Evolutionary conservation across 768 basidiomycete species (phyloP).

Genomic region (Leccinum incarnatum): DNA sequence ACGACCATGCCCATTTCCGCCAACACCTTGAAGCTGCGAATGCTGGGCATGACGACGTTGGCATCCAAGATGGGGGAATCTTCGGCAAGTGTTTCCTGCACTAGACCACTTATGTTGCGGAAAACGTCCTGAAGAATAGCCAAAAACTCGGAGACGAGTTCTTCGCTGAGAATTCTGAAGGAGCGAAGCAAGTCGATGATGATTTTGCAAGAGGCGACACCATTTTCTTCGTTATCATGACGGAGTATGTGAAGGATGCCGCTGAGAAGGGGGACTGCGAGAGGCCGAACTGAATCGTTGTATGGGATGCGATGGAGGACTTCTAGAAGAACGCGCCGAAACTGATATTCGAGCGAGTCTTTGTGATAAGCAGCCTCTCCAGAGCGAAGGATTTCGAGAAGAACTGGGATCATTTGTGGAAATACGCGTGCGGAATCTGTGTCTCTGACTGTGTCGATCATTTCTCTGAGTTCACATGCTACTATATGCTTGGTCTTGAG

Average conservation of each 20-base stretch:
- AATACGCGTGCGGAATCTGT: conserved; percentile 68
- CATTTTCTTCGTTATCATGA: conserved; percentile 95
- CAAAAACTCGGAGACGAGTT: conserved; percentile 75
- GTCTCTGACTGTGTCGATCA: conserved; percentile 77
- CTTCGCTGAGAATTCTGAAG: conserved; percentile 69
- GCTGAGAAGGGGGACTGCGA: conserved; percentile 63
- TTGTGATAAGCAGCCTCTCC: conserved; percentile 66
- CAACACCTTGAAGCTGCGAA: conserved; percentile 89
- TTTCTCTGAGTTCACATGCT: conserved; percentile 78
- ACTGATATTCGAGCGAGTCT: conserved; percentile 70
- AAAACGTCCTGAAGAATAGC: conserved; percentile 77
- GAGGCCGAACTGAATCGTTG: conserved; percentile 71
- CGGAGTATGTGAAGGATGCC: conserved; percentile 84
- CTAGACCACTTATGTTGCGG: conserved; percentile 66
- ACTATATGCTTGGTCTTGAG: conserved; percentile 65
- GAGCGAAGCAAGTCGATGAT: conserved; percentile 85
- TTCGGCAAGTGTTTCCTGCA: conserved; percentile 72
- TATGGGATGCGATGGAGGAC: conserved; percentile 86
- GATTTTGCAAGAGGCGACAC: conserved; percentile 84
- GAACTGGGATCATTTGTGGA: conserved; percentile 68
- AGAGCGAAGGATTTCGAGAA: conserved; percentile 69
- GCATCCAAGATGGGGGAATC: conserved; percentile 54
- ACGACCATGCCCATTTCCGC: conserved; percentile 93
- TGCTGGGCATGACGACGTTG: conserved; percentile 61
- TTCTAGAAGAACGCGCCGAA: conserved; percentile 84